Conservation (phyloP, 768 basidiomycete genomes). For the Macrolepiota albuminosa region DNA sequence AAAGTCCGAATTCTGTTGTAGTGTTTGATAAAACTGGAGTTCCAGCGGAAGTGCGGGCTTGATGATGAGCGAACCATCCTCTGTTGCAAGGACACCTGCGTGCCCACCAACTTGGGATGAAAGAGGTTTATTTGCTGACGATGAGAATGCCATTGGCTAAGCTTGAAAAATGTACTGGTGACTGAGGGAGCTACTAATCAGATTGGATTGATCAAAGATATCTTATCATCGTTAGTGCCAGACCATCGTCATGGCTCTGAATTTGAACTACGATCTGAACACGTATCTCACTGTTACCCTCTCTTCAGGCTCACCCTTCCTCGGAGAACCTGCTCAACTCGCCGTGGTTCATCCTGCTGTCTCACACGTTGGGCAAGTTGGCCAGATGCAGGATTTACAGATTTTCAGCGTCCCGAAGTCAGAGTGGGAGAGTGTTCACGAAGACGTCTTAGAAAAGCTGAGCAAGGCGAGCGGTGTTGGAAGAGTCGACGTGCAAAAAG, state of each 20-base stretch:
- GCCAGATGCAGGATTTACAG: conserved; percentile 26
- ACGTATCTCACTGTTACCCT: conserved; percentile 26
- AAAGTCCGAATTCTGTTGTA: conserved; percentile 37
- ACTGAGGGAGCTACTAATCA: background rate
- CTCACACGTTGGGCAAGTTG: conserved; percentile 26
- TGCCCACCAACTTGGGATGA: conserved; percentile 73
- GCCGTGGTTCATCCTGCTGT: conserved; percentile 21
- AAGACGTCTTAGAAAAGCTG: conserved; percentile 20
- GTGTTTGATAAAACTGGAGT: conserved; percentile 62
- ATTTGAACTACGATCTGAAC: conserved; percentile 19
- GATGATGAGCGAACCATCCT: conserved; percentile 75
- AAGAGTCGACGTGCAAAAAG: conserved; percentile 25
- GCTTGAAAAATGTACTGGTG: background rate
- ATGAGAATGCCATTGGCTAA: background rate
- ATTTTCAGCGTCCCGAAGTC: conserved; percentile 25
- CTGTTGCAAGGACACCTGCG: conserved; percentile 61
- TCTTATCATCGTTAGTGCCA: background rate
- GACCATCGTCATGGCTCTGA: conserved; percentile 13
- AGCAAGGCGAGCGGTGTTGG: conserved; percentile 18
- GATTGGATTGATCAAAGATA: background rate
- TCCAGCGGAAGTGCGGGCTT: conserved; percentile 69
- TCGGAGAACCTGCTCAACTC: conserved; percentile 19
- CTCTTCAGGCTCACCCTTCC: conserved; percentile 16
- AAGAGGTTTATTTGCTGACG: conserved; percentile 10
- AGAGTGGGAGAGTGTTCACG: conserved; percentile 20